A percentile compares a stretch with the other conserved stretches of the same genome.
These are phyloP conservation scores for Chaetomium tenue DNA, from an alignment of 495 filamentous ascomycete genomes.

Conservation along the genomic window DNA sequence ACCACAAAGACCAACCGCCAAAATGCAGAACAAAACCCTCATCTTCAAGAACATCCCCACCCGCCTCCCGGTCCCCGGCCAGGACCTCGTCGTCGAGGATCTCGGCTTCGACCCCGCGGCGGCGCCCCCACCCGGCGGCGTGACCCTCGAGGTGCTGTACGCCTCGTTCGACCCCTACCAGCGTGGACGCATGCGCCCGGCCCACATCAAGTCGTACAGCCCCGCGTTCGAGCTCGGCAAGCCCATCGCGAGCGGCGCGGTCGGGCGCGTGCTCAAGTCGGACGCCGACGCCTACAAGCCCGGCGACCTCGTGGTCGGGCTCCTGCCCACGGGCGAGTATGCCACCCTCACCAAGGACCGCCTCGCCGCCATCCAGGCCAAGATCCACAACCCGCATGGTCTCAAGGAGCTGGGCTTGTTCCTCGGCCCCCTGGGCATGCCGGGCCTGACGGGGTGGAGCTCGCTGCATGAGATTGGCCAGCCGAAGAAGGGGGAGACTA, in stretches of 20 bases:
- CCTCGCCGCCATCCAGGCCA: conserved; percentile 12
- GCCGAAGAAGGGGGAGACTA: conserved; percentile 85
- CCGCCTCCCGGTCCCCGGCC: conserved; percentile 66
- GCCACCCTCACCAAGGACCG: conserved; percentile 40
- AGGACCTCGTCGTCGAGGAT: conserved; percentile 70
- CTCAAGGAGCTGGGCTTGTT: conserved; percentile 55
- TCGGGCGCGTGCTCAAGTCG: conserved; percentile 67
- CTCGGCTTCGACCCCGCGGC: conserved; percentile 64
- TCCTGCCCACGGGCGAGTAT: conserved; percentile 63
- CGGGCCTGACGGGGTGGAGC: conserved; percentile 79
- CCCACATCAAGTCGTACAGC: conserved; percentile 59
- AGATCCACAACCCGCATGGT: conserved; percentile 53
- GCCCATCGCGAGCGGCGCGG: conserved; percentile 56
- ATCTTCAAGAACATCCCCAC: conserved; percentile 72
- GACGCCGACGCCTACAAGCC: conserved; percentile 57
- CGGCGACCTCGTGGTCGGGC: conserved; percentile 66
- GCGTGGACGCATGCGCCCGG: conserved; percentile 62
- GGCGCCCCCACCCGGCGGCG: conserved; percentile 63
- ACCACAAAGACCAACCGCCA: background rate
- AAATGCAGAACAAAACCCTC: conserved; percentile 66
- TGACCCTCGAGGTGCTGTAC: conserved; percentile 70
- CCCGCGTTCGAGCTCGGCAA: conserved; percentile 55
- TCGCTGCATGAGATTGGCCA: conserved; percentile 78
- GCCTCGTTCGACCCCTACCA: conserved; percentile 88
- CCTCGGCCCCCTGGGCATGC: conserved; percentile 80